These are phyloP conservation scores for Euphorbia tirucalli DNA, from an alignment of 345 rosid species.

Conservation along the genomic window DNA sequence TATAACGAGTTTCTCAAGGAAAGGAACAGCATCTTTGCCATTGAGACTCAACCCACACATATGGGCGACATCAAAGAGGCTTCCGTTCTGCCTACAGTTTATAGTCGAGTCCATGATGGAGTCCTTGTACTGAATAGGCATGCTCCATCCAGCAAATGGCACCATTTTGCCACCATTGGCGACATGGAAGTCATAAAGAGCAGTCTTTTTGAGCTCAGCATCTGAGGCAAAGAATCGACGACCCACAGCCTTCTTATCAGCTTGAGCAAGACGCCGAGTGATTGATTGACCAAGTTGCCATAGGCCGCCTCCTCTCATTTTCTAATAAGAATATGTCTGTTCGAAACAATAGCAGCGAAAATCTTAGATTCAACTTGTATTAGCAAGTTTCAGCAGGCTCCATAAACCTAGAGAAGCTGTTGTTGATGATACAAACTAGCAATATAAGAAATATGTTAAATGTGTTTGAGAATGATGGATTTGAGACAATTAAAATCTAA, in stretches of 20 bases:
- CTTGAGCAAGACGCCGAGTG: conserved; percentile 70
- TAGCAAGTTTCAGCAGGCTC: not conserved
- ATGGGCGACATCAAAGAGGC: conserved; percentile 91
- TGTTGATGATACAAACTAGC: not conserved
- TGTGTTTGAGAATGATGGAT: not conserved
- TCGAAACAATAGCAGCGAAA: conserved; percentile 14
- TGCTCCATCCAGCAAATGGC: conserved; percentile 99
- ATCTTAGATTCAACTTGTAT: not conserved
- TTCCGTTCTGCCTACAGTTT: conserved; percentile 86
- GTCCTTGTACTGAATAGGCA: conserved; percentile 98
- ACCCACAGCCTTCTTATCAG: conserved; percentile 61
- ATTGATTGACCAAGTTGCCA: conserved; percentile 98
- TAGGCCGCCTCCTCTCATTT: conserved; percentile 92
- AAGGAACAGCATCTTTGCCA: conserved; percentile 86
- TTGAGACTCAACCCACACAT: conserved; percentile 98
- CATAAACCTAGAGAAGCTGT: not conserved
- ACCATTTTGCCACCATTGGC: conserved; percentile 92
- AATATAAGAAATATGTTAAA: not conserved
- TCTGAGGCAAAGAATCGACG: conserved; percentile 74
- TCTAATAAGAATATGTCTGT: conserved; percentile 32
- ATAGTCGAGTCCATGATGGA: conserved; percentile 95
- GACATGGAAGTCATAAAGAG: conserved; percentile 80
- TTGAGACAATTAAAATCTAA: not conserved
- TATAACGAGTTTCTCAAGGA: conserved; percentile 88
- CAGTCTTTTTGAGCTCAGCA: conserved; percentile 86